A percentile compares a stretch with the other conserved stretches of the same genome.
Conservation (phyloP, 805 yeast genomes). For the Saccharomycodes ludwigii region DNA sequence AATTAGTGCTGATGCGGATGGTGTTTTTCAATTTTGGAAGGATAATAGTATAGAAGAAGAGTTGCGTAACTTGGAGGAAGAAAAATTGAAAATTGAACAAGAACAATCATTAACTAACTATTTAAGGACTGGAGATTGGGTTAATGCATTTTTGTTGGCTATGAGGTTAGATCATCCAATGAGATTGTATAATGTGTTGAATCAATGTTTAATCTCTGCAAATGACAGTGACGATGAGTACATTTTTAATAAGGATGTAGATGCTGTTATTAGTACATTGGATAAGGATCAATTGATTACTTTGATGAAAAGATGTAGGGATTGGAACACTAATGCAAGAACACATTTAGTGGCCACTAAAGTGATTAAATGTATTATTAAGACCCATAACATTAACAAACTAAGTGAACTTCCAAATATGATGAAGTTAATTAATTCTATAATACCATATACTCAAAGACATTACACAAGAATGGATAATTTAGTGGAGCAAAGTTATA, state of each 20-base stretch:
- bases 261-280: conserved; percentile 45
- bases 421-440: conserved; percentile 54
- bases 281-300: conserved; percentile 44
- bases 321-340: conserved; percentile 88
- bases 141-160: conserved; percentile 77
- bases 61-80: conserved; percentile 36
- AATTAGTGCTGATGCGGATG: conserved; percentile 90
- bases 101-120: conserved; percentile 79
- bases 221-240: conserved; percentile 29
- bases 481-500: conserved; percentile 72
- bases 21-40: conserved; percentile 77
- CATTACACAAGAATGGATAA: conserved; percentile 70
- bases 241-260: conserved; percentile 38
- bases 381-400: conserved; percentile 39
- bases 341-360: conserved; percentile 74
- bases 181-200: conserved; percentile 69
- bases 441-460: conserved; percentile 80
- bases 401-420: conserved; percentile 57
- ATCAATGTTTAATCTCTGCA: conserved; percentile 37
- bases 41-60: conserved; percentile 73
- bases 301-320: conserved; percentile 67
- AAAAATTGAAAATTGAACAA: conserved; percentile 56
- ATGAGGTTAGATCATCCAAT: conserved; percentile 82
- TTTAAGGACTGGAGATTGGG: conserved; percentile 67
- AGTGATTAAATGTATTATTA: conserved; percentile 52